These are phyloP conservation scores for Tausonia pullulans DNA, from an alignment of 1,284 basidiomycete species.

Conservation along the genomic window DNA sequence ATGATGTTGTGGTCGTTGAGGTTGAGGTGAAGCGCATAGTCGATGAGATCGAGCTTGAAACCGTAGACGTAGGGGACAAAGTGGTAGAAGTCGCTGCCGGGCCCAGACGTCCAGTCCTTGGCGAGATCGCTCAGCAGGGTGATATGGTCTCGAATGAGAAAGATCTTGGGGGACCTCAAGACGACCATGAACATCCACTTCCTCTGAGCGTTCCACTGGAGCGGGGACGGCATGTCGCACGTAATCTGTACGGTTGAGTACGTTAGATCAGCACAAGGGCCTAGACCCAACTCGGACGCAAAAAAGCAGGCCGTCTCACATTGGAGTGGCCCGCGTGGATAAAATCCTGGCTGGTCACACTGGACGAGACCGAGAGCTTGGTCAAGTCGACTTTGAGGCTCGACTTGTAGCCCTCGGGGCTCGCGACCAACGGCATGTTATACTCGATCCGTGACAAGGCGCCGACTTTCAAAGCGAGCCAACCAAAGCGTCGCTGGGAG, in stretches of 20 bases:
- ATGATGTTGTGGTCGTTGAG: conserved; percentile 93
- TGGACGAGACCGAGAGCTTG: conserved; percentile 62
- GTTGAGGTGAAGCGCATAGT: conserved; percentile 68
- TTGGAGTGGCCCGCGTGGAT: conserved; percentile 46
- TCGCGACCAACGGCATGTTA: conserved; percentile 65
- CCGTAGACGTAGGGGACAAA: conserved; percentile 73
- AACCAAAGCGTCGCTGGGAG: conserved; percentile 46
- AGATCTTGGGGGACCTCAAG: conserved; percentile 58
- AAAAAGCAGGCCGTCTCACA: no score
- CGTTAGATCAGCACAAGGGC: no score
- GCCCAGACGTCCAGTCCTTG: conserved; percentile 76
- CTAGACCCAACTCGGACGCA: no score
- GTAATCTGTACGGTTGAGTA: conserved; percentile 25
- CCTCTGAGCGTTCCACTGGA: conserved; percentile 46
- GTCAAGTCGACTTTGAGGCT: conserved; percentile 71
- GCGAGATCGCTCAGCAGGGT: conserved; percentile 81
- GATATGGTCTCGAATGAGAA: conserved; percentile 76
- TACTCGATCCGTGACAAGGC: conserved; percentile 73
- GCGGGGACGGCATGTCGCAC: conserved; percentile 37
- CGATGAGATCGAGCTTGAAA: conserved; percentile 56
- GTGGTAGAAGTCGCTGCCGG: conserved; percentile 60
- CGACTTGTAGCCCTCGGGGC: conserved; percentile 60
- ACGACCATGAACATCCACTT: conserved; percentile 64
- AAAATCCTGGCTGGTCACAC: conserved; percentile 71
- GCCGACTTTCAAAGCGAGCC: conserved; percentile 61